Conservation (phyloP, 2,329 filamentous ascomycete genomes). For the Tolypocladium guangdongense region DNA sequence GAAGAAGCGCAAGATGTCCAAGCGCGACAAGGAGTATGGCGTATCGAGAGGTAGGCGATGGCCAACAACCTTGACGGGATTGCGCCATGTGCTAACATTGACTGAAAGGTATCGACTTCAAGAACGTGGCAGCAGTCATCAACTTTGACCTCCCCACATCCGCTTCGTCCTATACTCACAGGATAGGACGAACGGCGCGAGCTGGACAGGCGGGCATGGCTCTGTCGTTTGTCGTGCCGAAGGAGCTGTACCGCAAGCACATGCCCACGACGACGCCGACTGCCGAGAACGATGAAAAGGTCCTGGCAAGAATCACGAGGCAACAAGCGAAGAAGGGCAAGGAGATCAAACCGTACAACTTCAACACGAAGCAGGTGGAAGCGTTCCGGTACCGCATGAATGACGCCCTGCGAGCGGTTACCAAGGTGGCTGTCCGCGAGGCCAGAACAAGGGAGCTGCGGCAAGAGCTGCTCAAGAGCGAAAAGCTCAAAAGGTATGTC, state of each 20-base stretch:
- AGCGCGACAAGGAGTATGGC: slow-evolving; percentile 76
- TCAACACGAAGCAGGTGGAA: slow-evolving; percentile 89
- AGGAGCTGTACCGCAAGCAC: slow-evolving; percentile 76
- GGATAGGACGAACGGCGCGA: slow-evolving; percentile 85
- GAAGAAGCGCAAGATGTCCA: slow-evolving; percentile 36
- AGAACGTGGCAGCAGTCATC: slow-evolving; percentile 85
- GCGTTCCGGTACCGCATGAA: slow-evolving; percentile 92
- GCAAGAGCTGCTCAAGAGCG: slow-evolving; percentile 82
- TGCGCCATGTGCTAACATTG: neutral
- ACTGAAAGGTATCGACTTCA: slow-evolving; percentile 65
- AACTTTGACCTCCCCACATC: slow-evolving; percentile 92
- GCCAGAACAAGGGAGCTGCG: slow-evolving; percentile 79
- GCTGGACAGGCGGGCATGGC: slow-evolving; percentile 90
- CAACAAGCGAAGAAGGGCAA: slow-evolving; percentile 70
- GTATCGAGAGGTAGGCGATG: slow-evolving; percentile 63
- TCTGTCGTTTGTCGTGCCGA: slow-evolving; percentile 85
- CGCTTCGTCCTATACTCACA: slow-evolving; percentile 90
- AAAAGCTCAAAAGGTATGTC: slow-evolving; percentile 67
- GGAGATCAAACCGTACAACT: slow-evolving; percentile 80
- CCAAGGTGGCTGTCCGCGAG: slow-evolving; percentile 79
- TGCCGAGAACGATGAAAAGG: slow-evolving; percentile 72
- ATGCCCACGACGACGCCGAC: slow-evolving; percentile 70
- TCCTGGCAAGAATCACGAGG: slow-evolving; percentile 68
- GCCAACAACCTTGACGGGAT: neutral
- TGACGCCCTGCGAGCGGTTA: slow-evolving; percentile 83